Evolutionary conservation across 75 land plant genomes (phyloP).

Genomic region (Chamaecyparis obtusa): DNA sequence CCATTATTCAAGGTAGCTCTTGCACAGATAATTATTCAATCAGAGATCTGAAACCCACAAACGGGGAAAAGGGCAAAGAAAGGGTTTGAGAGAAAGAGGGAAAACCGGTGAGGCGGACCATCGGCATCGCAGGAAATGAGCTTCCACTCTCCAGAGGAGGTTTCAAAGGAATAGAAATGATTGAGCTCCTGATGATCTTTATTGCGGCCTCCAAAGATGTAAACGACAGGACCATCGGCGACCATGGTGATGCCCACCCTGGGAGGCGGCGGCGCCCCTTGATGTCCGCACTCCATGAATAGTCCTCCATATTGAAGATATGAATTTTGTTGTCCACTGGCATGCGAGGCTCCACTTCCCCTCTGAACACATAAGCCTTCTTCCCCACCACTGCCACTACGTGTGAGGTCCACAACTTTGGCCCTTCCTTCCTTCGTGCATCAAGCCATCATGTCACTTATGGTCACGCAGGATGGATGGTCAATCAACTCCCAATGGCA

Average conservation of each 20-base stretch:
- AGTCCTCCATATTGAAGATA: slow-evolving; percentile 60
- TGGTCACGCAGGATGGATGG: no score
- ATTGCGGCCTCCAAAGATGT: slow-evolving; percentile 89
- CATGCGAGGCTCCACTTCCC: slow-evolving; percentile 82
- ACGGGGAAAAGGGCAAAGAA: background rate
- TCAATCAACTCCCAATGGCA: no score
- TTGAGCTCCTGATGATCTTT: slow-evolving; percentile 70
- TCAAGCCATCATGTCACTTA: no score
- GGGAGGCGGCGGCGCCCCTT: slow-evolving; percentile 78
- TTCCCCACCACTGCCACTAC: slow-evolving; percentile 68
- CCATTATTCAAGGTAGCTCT: no score
- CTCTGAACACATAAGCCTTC: slow-evolving; percentile 86
- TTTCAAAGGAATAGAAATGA: slow-evolving; percentile 77
- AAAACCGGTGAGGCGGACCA: slow-evolving; percentile 62
- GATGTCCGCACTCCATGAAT: slow-evolving; percentile 58
- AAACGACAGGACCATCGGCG: slow-evolving; percentile 47
- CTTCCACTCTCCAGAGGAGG: slow-evolving; percentile 54
- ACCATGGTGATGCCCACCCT: slow-evolving; percentile 92
- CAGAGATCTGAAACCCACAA: no score
- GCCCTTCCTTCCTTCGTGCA: slow-evolving; percentile 53
- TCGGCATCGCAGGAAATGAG: slow-evolving; percentile 50
- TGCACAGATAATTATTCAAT: no score
- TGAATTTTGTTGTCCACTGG: slow-evolving; percentile 83
- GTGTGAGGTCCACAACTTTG: slow-evolving; percentile 87
- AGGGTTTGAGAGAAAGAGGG: background rate